Base-by-base conservation (phyloP, 306 rosid species). In the Datisca glomerata region DNA sequence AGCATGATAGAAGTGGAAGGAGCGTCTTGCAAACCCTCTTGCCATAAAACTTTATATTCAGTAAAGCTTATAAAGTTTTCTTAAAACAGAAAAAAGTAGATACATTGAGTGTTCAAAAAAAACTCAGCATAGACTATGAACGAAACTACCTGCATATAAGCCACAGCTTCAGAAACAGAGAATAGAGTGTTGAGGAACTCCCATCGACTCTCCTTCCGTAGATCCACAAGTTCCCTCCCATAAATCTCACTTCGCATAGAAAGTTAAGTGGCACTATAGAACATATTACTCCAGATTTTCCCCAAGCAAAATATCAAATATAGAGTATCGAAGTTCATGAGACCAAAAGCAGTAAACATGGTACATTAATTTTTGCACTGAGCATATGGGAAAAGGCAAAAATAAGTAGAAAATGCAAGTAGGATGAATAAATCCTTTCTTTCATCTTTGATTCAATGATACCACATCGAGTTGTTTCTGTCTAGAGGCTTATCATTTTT, bases 131-230 rank as follows among this genome's bases (percentile, higher is more conserved):
- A n/a, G n/a, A n/a, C n/a, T n/a, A n/a, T n/a, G n/a, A n/a, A n/a
- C n/a, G n/a, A n/a, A n/a, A n/a, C n/a, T n/a, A 83, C 97, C 98
- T 89, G 98, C 93, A 89, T 80, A 66, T 80, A 89, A 24, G 98
- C 97, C 70, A 89, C 97, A 64, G 95, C 97, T 64, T 83, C 95
- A 19, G 93, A 89, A 62, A 89, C 95, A 18, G 98, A 89, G 80
- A 89, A 89, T 18, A 89, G 57, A 22, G 98, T 89, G 39, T 89
- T 89, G 60, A 89, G 83, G 64, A 89, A 89, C 63, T 77, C 95
- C 98, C 98, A 89, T 68, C 63, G 71, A 68, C 60, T 72, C 64
- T 83, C 86, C 34, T 77, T 83, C 39, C 96, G 89, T 64, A 89
- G 78, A 67, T 89, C 95, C 73, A 89, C 95, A 58, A 89, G 73